Conservation (phyloP, 1,284 basidiomycete species). For the Trichosporon ovoides region DNA sequence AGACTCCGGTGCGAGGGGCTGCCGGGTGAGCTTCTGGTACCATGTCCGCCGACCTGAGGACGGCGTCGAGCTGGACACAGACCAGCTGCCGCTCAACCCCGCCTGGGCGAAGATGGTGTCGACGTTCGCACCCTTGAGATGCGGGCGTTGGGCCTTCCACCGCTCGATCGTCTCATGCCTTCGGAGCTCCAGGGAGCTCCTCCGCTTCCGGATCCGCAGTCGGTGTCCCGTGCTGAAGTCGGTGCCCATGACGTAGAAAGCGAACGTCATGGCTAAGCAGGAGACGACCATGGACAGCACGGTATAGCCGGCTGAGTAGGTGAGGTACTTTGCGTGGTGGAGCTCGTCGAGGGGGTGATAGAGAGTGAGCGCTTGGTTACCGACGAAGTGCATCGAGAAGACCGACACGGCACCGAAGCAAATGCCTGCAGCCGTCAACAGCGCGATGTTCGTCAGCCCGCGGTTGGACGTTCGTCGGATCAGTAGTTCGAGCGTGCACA, state of each 20-base stretch:
- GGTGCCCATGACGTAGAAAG: conserved; percentile 52
- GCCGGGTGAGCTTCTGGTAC: neutral
- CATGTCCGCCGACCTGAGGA: neutral
- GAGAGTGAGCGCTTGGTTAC: conserved; percentile 49
- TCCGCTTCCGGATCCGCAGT: conserved; percentile 8
- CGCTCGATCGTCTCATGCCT: conserved; percentile 12
- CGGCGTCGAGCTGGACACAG: conserved; percentile 11
- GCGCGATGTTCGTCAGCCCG: conserved; percentile 45
- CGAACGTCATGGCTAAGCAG: conserved; percentile 48
- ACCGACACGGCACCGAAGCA: conserved; percentile 51
- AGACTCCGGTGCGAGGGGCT: neutral
- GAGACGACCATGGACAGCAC: conserved; percentile 49
- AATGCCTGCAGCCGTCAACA: conserved; percentile 47
- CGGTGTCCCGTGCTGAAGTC: conserved; percentile 23
- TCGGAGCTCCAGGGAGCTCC: conserved; percentile 8
- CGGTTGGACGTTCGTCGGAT: conserved; percentile 47
- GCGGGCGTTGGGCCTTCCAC: conserved; percentile 31
- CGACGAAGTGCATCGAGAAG: conserved; percentile 51
- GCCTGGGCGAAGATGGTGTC: conserved; percentile 32
- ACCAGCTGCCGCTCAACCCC: conserved; percentile 35
- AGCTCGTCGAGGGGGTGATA: conserved; percentile 32
- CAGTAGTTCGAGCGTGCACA: conserved; percentile 50
- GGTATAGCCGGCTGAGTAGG: conserved; percentile 49
- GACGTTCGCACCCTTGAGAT: conserved; percentile 20
- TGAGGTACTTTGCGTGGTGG: conserved; percentile 37